Conservation (phyloP, 345 rosid genomes). For the Salix brachista region DNA sequence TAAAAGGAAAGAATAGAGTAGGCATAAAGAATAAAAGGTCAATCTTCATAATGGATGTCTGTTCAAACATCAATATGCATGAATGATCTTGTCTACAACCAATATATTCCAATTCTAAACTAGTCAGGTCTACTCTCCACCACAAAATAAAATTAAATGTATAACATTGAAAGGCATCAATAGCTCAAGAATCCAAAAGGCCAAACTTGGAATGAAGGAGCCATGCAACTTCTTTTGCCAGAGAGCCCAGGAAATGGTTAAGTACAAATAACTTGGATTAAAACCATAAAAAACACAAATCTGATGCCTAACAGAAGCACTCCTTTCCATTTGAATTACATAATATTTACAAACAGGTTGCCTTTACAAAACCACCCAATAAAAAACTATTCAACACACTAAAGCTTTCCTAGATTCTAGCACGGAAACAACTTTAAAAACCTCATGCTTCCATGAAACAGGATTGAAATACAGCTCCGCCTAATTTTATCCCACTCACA, state of each 20-base stretch:
- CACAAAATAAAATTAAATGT: background rate
- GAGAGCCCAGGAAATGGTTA: background rate
- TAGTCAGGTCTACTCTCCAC: background rate
- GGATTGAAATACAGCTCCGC: background rate
- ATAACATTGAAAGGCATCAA: background rate
- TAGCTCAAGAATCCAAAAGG: background rate
- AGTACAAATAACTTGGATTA: background rate
- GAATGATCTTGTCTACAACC: background rate
- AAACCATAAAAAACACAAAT: background rate
- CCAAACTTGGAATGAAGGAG: background rate
- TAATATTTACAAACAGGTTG: background rate
- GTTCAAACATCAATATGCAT: background rate
- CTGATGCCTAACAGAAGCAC: background rate
- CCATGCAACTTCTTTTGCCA: background rate
- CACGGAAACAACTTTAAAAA: background rate
- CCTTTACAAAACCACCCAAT: background rate
- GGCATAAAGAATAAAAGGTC: background rate
- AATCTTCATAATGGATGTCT: background rate
- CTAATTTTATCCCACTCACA: background rate
- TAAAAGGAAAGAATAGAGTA: background rate
- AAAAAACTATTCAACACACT: background rate
- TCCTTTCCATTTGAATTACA: background rate
- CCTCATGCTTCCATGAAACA: background rate
- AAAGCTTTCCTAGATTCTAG: background rate
- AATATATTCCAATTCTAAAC: background rate